Evolutionary conservation across 2,329 filamentous ascomycete species (phyloP).

Genomic region (Nothopassalora personata): DNA sequence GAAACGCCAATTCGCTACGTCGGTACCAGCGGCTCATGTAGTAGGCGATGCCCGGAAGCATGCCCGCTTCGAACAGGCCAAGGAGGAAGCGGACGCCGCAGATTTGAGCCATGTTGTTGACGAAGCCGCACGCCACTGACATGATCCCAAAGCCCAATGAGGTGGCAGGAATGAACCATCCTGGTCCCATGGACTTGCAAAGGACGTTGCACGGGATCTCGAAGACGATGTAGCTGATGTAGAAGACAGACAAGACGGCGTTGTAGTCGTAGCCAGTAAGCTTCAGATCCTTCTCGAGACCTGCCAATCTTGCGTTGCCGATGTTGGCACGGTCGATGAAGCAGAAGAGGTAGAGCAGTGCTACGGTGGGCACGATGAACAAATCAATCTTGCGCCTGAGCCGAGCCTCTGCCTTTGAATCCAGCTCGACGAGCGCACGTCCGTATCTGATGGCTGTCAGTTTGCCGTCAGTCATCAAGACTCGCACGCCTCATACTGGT

Average conservation of each 20-base stretch:
- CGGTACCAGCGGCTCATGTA: slow-evolving; percentile 69
- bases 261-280: slow-evolving; percentile 61
- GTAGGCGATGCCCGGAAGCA: slow-evolving; percentile 70
- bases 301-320: slow-evolving; percentile 63
- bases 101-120: slow-evolving; percentile 48
- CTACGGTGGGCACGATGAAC: slow-evolving; percentile 59
- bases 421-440: slow-evolving; percentile 49
- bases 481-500: not conserved
- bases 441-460: slow-evolving; percentile 39
- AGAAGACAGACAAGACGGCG: slow-evolving; percentile 61
- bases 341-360: slow-evolving; percentile 64
- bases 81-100: slow-evolving; percentile 57
- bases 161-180: slow-evolving; percentile 62
- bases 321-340: slow-evolving; percentile 73
- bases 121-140: slow-evolving; percentile 63
- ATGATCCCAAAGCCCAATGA: slow-evolving; percentile 57
- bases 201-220: slow-evolving; percentile 64
- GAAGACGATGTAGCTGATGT: slow-evolving; percentile 67
- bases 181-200: slow-evolving; percentile 67
- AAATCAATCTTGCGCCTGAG: slow-evolving; percentile 62
- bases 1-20: slow-evolving; percentile 62
- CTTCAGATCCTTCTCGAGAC: slow-evolving; percentile 52
- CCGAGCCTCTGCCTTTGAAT: slow-evolving; percentile 52
- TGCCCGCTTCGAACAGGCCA: slow-evolving; percentile 63
- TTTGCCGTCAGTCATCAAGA: not conserved